Evolutionary conservation across 2,329 filamentous ascomycete genomes (phyloP), one percentile per base, ranked within the genome.

Genomic region (Rhinocladiella similis): DNA sequence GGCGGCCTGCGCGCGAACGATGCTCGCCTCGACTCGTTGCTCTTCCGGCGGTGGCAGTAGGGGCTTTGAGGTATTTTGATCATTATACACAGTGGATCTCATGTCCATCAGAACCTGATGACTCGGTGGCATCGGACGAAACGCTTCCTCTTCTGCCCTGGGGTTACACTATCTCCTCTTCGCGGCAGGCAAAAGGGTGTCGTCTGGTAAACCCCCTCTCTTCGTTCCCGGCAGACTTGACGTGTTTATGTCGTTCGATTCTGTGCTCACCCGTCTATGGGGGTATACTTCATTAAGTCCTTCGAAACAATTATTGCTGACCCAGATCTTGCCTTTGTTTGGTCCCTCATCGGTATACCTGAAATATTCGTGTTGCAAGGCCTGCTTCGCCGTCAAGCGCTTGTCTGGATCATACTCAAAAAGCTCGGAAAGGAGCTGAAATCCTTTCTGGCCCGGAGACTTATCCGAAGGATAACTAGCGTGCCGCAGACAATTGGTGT

Each of bases 191-290:
- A 63, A 46, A 41, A 63, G 55, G 2, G 54, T 50, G 71, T 97
- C 93, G 68, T 97, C 93, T 0, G 88, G 89, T 39, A 96, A 69
- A 0, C 89, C 93, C 62, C 88, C 93, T 57, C 92, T 80, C 76
- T 97, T 97, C 0, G 92, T 96, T 0, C 93, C 94, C 0, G 93
- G 91, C 35, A 97, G 73, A 71, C 91, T 96, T 42, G 87, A 87
- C 0, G 90, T 92, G n/a, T 90, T 81, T 54, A 97, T 97, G 72
- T 97, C 94, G 66, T 96, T 96, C 70, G 97, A 91, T 68, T 99
- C 94, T 66, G 95, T 88, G 66, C 89, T 96, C 39, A 99, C 92
- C 47, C 93, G 84, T 6, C 94, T 83, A 68, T 91, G 86, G 0
- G 94, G 94, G 71, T 99, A 99, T 67, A 94, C 90, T 61, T 85